These are phyloP conservation scores for Pyrenopolyporus hunteri DNA, from an alignment of 495 filamentous ascomycete species.

Conservation along the genomic window DNA sequence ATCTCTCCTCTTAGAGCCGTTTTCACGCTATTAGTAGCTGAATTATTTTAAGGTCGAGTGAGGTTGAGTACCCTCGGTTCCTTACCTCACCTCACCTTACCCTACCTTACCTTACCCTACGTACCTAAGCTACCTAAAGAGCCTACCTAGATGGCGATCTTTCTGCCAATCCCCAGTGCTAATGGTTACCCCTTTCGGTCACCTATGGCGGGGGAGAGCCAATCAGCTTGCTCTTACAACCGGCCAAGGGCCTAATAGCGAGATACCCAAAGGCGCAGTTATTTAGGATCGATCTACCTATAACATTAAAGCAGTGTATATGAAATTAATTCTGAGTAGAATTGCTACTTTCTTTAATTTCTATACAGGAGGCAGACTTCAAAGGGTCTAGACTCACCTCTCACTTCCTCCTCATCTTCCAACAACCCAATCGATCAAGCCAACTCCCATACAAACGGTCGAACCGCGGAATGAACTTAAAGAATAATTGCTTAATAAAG, in stretches of 20 bases:
- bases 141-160: too few relatives aligned
- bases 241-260: not conserved
- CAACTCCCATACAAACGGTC: not conserved
- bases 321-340: not conserved
- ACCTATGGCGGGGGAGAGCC: not conserved
- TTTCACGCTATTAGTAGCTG: not conserved
- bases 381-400: constrained; percentile 9
- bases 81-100: too few relatives aligned
- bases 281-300: not conserved
- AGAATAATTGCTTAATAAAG: not conserved
- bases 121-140: too few relatives aligned
- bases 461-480: not conserved
- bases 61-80: too few relatives aligned
- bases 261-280: not conserved
- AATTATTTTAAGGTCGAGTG: not conserved
- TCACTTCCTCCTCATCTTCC: not conserved
- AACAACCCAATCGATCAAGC: not conserved
- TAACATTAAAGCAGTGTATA: not conserved
- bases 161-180: too few relatives aligned
- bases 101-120: too few relatives aligned
- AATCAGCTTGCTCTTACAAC: constrained; percentile 23
- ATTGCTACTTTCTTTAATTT: not conserved
- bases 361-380: not conserved
- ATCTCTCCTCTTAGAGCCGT: not conserved
- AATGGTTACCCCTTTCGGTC: constrained; percentile 29